These are phyloP conservation scores for Yamadazyma takamatsuzukensis DNA, from an alignment of 805 yeast genomes.

Conservation along the genomic window DNA sequence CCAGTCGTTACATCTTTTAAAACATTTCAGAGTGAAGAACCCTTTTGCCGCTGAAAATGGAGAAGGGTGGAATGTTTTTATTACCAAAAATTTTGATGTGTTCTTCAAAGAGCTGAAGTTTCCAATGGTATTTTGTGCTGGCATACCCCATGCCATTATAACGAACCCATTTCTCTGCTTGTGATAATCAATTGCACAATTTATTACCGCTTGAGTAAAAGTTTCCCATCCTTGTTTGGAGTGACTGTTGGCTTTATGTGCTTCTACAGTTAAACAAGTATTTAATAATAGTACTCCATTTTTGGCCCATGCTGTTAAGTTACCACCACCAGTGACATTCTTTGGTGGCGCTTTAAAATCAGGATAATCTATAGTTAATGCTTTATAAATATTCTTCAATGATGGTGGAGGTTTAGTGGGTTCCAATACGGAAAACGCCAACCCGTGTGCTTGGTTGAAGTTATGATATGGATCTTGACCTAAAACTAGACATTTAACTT, in stretches of 20 bases:
- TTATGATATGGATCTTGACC: slow-evolving; percentile 99
- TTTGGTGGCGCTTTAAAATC: slow-evolving; percentile 57
- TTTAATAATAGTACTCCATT: slow-evolving; percentile 87
- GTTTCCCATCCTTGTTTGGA: slow-evolving; percentile 89
- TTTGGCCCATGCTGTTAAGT: slow-evolving; percentile 77
- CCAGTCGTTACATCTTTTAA: slow-evolving; percentile 77
- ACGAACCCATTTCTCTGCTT: slow-evolving; percentile 46
- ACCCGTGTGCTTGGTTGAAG: slow-evolving; percentile 89
- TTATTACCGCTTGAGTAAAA: slow-evolving; percentile 73
- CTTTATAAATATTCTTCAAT: slow-evolving; percentile 79
- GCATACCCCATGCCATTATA: slow-evolving; percentile 78
- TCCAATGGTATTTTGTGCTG: slow-evolving; percentile 62
- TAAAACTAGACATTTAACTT: slow-evolving; percentile 72
- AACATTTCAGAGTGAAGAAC: slow-evolving; percentile 75
- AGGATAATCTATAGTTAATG: slow-evolving; percentile 61
- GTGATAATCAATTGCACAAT: slow-evolving; percentile 47
- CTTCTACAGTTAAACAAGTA: slow-evolving; percentile 85
- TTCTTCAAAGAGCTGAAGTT: slow-evolving; percentile 22
- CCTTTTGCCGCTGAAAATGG: slow-evolving; percentile 88
- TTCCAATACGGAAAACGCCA: slow-evolving; percentile 86
- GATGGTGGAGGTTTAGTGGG: slow-evolving; percentile 85
- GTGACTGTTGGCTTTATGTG: slow-evolving; percentile 92
- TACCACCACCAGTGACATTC: slow-evolving; percentile 46
- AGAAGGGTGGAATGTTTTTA: slow-evolving; percentile 87
- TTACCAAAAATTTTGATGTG: slow-evolving; percentile 40